Base-by-base conservation (phyloP, 1,284 basidiomycete species). In the Dichomitus squalens region DNA sequence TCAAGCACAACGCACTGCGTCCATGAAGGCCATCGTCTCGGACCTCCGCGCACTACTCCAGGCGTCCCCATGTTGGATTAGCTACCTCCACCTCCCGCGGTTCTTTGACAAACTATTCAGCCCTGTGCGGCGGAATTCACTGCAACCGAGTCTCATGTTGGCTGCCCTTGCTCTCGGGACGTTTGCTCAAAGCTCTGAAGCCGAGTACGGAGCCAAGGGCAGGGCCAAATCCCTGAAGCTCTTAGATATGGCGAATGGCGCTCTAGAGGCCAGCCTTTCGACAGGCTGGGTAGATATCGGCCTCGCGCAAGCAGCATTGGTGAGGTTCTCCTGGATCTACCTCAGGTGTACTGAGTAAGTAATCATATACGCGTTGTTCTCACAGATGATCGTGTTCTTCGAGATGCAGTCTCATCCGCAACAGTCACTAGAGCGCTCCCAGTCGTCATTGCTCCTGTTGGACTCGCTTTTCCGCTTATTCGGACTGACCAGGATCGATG, bases 251-350 rank as follows among this genome's bases (percentile, higher is more conserved):
- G 88, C 88, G 7, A 87, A 90, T 65, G 75, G 80, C 46, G 81
- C 85, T 7, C 70, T 92, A 55, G 86, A 92, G 51, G 83, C 85
- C 12, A 88, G 86, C 63, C 72, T 88, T 52, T 85, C 82, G 64
- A 80, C 84, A 21, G 79, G 83, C 16, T 87, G 86, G 83, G 78
- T 92, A 16, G 87, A 92, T 60, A 83, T 86, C 59, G 82, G 79
- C 21, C 76, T 91, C 7, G 87, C 83, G 7, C 84, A 90, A 68
- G 86, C 87, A 25, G 86, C 86, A 53, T 88, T 85, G 86, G 90
- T 90, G 69, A 65, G 79, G 68, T 9, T 16, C 6, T 47, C 27
- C 27, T 18, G 16, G 8, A 6, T 3, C 16, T 25, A 4, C 5
- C 12, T 33, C 11, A 38, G 7, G 3, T n/a, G 7, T 29, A 7